Evolutionary conservation across 2,329 filamentous ascomycete species (phyloP), one percentile per base, ranked within the genome.

Genomic region (Aspergillus puulaauensis): DNA sequence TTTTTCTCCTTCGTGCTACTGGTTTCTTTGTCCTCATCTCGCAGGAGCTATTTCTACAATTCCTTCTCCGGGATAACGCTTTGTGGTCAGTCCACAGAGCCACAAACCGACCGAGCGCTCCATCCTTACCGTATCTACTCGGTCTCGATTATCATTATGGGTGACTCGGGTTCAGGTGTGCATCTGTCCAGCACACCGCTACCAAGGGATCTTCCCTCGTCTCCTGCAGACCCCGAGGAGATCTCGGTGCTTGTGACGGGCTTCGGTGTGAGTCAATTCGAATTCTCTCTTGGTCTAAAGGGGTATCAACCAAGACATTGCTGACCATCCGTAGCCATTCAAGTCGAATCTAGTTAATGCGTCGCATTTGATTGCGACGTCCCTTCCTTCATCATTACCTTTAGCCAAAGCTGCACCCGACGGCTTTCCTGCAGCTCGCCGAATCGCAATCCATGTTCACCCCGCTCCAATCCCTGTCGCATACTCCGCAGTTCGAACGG

Each of bases 311-410:
- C 33, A 31, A 43, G 14, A n/a, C 9, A 41, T 9, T 23, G n/a
- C 35, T 46, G 17, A 51, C 56, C 47, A 23, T 54, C 14, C 43
- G 8, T 62, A 93, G 90, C 88, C 91, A 1, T 96, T 96, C 74
- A 86, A 88, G 66, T 80, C 87, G 45, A 87, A 87, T 68, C 84
- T 86, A 27, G 77, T 87, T 59, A 96, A 96, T 70, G 90, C 91
- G 8, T 91, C 91, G 3, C 93, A 86, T 82, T 84, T 93, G 69
- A 93, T 96, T 69, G 86, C 89, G 49, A 81, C 80, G 24, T 79
- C 78, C 19, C 83, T 96, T n/a, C 87, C 90, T 3, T 73, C 82
- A 2, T 82, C 83, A 64, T 82, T 93, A 5, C 83, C 86, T 2
- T 75, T 74, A 15, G 61, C 67, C 3, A 60, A 65, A 19, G 49